Evolutionary conservation across 2,329 filamentous ascomycete genomes (phyloP).

Genomic region (Monosporascus sp.): DNA sequence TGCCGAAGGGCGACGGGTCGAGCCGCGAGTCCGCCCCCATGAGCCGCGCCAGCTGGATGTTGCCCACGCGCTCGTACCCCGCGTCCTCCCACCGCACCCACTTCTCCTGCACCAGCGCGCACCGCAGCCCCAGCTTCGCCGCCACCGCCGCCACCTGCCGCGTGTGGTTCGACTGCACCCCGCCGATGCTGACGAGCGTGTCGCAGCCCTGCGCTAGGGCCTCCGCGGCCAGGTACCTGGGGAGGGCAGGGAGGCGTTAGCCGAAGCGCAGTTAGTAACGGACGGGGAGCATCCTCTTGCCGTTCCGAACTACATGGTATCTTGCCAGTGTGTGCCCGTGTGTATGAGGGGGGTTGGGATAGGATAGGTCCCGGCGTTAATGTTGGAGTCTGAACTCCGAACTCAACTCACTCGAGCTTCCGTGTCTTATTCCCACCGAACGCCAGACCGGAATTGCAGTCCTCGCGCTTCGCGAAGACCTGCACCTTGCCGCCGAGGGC

Average conservation of each 20-base stretch:
- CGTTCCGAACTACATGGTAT: too few relatives aligned
- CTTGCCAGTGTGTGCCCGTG: too few relatives aligned
- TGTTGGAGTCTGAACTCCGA: background rate
- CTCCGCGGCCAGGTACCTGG: slow-evolving; percentile 59
- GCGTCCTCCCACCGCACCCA: slow-evolving; percentile 60
- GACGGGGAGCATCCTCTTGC: background rate
- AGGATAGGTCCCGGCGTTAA: too few relatives aligned
- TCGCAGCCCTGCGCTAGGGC: slow-evolving; percentile 50
- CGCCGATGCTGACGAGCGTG: slow-evolving; percentile 62
- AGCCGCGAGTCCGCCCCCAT: slow-evolving; percentile 62
- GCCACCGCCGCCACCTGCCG: slow-evolving; percentile 61
- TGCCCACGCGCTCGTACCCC: slow-evolving; percentile 60
- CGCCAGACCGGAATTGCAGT: slow-evolving; percentile 62
- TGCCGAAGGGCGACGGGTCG: slow-evolving; percentile 57
- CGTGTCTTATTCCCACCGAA: slow-evolving; percentile 66
- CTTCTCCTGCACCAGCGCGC: slow-evolving; percentile 57
- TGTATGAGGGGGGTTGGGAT: too few relatives aligned
- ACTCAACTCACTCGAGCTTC: slow-evolving; percentile 52
- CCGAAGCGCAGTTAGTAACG: background rate
- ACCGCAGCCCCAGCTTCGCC: slow-evolving; percentile 49
- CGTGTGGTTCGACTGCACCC: slow-evolving; percentile 66
- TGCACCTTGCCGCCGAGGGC: slow-evolving; percentile 54
- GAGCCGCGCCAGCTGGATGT: slow-evolving; percentile 63
- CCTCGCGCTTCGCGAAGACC: slow-evolving; percentile 67
- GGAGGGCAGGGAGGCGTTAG: background rate